phyloP scores from a whole-genome alignment of 2,329 filamentous ascomycete genomes.

The Penicillium carneum region DNA sequence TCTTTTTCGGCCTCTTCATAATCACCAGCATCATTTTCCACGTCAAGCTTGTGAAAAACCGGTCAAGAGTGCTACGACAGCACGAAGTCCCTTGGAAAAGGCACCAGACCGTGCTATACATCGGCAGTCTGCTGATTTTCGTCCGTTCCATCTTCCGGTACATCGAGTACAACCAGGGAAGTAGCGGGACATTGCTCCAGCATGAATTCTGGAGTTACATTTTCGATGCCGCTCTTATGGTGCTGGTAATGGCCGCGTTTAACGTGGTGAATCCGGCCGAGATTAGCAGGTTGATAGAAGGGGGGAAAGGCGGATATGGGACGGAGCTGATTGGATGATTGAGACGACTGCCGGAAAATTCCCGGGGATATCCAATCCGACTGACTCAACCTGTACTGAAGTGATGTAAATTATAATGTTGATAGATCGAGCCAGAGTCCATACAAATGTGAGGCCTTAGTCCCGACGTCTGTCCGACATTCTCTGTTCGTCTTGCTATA shows the following conservation, averaged over 20 bases:
- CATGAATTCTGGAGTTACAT: background rate
- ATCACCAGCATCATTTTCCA: slow-evolving; percentile 5
- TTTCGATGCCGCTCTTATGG: background rate
- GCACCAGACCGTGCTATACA: background rate
- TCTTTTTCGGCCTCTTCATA: slow-evolving; percentile 4
- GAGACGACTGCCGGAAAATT: background rate
- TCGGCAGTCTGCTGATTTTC: background rate
- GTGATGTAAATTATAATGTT: background rate
- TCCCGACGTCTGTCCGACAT: slow-evolving; percentile 1
- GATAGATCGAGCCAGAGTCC: background rate
- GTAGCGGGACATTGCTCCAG: background rate
- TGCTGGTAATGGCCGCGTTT: background rate
- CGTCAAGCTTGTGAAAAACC: background rate
- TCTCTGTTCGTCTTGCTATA: background rate
- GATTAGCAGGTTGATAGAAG: background rate
- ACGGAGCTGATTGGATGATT: slow-evolving; percentile 1
- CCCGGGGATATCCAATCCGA: background rate
- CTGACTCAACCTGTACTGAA: slow-evolving; percentile 1
- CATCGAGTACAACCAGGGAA: slow-evolving; percentile 9
- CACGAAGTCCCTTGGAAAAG: background rate
- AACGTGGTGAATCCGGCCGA: slow-evolving; percentile 1
- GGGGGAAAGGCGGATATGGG: background rate
- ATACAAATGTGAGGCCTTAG: background rate
- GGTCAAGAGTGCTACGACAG: background rate
- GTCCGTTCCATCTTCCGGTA: slow-evolving; percentile 7